Conservation (phyloP, 2,329 filamentous ascomycete species). For the Ceratocystis huliohia region DNA sequence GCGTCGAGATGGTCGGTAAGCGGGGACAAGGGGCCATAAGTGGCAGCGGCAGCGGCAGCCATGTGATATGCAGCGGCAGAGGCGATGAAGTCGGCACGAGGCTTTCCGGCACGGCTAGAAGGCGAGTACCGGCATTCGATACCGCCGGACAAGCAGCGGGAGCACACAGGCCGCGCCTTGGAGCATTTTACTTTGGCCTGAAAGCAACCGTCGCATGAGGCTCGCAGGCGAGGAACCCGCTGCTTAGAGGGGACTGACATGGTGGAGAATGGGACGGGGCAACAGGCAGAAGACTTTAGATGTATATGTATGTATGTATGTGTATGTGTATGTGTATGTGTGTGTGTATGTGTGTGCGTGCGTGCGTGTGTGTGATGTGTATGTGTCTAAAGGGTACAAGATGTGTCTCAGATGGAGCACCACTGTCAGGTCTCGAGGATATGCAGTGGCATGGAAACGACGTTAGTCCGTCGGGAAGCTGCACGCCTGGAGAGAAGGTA, state of each 20-base stretch:
- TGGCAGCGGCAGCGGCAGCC: background rate
- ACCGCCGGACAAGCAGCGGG: constrained; percentile 38
- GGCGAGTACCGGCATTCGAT: constrained; percentile 41
- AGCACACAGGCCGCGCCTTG: constrained; percentile 40
- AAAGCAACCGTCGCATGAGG: constrained; percentile 44
- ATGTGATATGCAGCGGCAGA: constrained; percentile 10
- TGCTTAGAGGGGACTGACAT: constrained; percentile 25
- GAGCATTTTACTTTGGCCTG: constrained; percentile 45
- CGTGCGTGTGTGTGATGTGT: background rate
- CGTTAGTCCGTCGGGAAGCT: background rate
- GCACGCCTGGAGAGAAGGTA: background rate
- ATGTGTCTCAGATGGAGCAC: background rate
- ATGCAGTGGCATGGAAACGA: constrained; percentile 2
- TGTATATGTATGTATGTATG: too few species aligned
- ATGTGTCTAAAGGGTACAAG: background rate
- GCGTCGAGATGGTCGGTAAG: background rate
- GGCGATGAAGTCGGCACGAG: constrained; percentile 14
- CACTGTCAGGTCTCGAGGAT: background rate
- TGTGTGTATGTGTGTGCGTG: too few species aligned
- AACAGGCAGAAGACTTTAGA: background rate
- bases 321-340: too few species aligned
- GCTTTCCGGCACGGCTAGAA: constrained; percentile 35
- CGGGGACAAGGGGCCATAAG: constrained; percentile 3
- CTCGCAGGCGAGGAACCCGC: constrained; percentile 33
- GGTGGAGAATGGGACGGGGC: background rate